Evolutionary conservation across 345 rosid species (phyloP).

Genomic region (Euphorbia pulcherrima): DNA sequence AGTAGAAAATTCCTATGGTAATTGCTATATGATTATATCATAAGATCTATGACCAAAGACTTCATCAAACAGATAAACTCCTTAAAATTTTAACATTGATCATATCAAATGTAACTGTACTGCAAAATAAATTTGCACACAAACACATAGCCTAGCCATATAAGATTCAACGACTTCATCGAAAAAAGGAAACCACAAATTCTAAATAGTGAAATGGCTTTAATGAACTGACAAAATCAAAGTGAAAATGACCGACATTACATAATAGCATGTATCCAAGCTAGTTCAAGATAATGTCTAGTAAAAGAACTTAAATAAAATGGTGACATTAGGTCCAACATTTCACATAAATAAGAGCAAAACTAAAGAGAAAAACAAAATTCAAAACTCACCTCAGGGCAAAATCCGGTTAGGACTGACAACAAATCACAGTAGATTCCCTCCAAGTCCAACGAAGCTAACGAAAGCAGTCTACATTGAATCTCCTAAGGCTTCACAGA

Average conservation of each 20-base stretch:
- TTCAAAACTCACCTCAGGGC: neutral
- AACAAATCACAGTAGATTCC: neutral
- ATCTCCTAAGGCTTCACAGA: neutral
- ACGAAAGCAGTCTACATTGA: neutral
- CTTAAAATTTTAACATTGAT: neutral
- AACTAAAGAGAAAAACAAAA: constrained; percentile 4
- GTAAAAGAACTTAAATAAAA: neutral
- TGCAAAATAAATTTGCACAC: neutral
- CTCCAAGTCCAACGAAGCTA: constrained; percentile 1
- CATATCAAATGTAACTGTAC: constrained; percentile 1
- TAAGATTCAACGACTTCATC: neutral
- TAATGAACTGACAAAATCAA: neutral
- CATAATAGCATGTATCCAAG: no score
- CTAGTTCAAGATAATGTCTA: no score
- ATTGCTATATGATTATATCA: neutral
- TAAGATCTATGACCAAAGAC: no score
- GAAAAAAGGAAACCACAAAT: neutral
- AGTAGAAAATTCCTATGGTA: no score
- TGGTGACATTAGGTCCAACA: neutral
- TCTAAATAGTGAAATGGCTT: neutral
- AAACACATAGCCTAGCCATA: neutral
- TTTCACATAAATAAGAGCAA: neutral
- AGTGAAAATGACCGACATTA: no score
- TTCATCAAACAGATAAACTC: neutral
- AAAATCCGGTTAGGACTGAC: constrained; percentile 4